These are phyloP conservation scores for Favolaschia claudopus DNA, from an alignment of 768 basidiomycete species.

Conservation along the genomic window DNA sequence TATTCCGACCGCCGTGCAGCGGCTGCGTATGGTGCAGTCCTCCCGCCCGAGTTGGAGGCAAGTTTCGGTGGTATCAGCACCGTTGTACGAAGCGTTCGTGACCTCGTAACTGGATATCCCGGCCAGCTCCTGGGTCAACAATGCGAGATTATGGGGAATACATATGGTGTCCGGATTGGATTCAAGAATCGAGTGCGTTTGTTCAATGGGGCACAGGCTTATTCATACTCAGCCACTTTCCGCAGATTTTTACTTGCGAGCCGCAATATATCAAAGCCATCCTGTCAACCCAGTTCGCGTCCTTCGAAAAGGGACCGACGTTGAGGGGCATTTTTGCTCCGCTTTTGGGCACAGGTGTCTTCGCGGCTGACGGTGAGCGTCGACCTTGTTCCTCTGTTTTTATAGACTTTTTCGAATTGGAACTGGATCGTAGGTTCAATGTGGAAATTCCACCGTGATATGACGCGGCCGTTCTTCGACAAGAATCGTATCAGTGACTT, in stretches of 20 bases:
- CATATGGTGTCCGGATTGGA: not conserved
- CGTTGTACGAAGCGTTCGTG: not conserved
- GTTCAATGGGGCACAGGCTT: too few relatives aligned
- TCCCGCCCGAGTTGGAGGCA: not conserved
- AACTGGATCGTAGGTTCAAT: slow-evolving; percentile 65
- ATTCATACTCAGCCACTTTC: too few relatives aligned
- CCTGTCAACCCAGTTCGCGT: too few relatives aligned
- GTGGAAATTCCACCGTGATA: slow-evolving; percentile 74
- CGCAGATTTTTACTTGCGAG: too few relatives aligned
- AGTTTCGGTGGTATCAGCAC: not conserved
- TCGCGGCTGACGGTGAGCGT: not conserved
- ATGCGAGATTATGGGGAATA: not conserved
- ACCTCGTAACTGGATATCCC: not conserved
- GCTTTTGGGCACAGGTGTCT: not conserved
- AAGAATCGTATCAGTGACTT: slow-evolving; percentile 67
- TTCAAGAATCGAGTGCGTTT: slow-evolving; percentile 4
- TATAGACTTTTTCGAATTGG: not conserved
- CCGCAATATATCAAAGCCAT: too few relatives aligned
- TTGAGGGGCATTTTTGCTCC: too few relatives aligned
- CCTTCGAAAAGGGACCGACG: too few relatives aligned
- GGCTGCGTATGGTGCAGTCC: not conserved
- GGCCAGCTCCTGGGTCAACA: not conserved
- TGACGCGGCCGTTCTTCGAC: slow-evolving; percentile 75
- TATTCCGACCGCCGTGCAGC: slow-evolving; percentile 5
- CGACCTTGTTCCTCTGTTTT: not conserved